phyloP scores from a whole-genome alignment of 2,329 filamentous ascomycete genomes.

The Trichoderma citrinoviride region DNA sequence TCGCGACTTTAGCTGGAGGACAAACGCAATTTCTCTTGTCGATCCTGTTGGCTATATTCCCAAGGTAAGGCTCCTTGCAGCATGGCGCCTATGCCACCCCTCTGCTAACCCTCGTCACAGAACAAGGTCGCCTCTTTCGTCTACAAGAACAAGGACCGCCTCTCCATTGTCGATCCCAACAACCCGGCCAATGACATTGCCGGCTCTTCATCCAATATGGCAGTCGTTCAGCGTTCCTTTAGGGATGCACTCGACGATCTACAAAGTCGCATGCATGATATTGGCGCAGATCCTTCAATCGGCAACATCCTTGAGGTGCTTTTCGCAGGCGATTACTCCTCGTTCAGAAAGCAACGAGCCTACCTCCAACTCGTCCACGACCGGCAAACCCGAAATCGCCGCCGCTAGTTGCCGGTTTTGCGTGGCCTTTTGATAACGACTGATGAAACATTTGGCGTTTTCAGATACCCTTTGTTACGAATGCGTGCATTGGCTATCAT shows the following conservation, averaged over 20 bases:
- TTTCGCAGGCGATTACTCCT: conserved; percentile 74
- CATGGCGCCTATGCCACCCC: accelerated
- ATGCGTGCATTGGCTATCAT: conserved; percentile 17
- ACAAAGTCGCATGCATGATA: conserved; percentile 54
- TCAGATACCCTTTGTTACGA: conserved; percentile 6
- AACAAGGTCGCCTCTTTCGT: conserved; percentile 44
- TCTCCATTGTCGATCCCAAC: conserved; percentile 93
- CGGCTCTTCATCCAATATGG: conserved; percentile 73
- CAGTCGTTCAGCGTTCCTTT: conserved; percentile 68
- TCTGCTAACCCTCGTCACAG: conserved; percentile 31
- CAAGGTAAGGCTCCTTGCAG: conserved; percentile 59
- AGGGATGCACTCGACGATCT: conserved; percentile 59
- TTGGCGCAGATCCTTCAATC: conserved; percentile 37
- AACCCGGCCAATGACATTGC: conserved; percentile 83
- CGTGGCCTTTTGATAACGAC: neutral
- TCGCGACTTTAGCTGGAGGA: conserved; percentile 69
- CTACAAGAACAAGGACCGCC: conserved; percentile 62
- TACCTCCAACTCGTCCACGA: conserved; percentile 56
- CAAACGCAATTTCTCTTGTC: conserved; percentile 70
- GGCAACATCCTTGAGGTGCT: conserved; percentile 64
- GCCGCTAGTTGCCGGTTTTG: neutral
- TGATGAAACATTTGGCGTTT: conserved; percentile 19
- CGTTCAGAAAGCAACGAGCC: conserved; percentile 67
- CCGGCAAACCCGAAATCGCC: conserved; percentile 29
- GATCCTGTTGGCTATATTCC: conserved; percentile 67